These are phyloP conservation scores for Dryas alaskensis DNA, from an alignment of 306 rosid species.

Conservation along the genomic window DNA sequence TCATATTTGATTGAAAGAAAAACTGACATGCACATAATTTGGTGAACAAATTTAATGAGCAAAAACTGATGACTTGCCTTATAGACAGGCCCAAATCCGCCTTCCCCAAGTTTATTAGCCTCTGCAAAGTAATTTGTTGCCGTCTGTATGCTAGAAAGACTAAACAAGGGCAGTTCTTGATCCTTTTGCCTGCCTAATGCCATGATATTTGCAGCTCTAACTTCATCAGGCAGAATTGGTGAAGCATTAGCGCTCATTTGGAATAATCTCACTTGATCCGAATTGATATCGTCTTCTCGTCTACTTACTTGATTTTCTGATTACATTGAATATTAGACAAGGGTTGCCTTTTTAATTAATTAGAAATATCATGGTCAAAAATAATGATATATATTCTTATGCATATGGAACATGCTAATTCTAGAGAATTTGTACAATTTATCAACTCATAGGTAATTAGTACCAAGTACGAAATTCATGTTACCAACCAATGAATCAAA, in stretches of 20 bases:
- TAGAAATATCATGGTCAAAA: no score
- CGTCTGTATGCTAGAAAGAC: background rate
- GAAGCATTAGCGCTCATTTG: background rate
- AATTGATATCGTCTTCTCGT: background rate
- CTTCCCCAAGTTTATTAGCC: conserved; percentile 18
- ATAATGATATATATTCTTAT: no score
- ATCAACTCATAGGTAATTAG: no score
- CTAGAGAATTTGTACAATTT: no score
- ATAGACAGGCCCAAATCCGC: conserved; percentile 22
- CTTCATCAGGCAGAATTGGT: background rate
- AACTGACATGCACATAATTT: no score
- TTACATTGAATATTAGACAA: no score
- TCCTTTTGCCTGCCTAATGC: conserved; percentile 12
- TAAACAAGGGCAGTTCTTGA: conserved; percentile 10
- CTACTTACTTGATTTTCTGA: conserved; percentile 1
- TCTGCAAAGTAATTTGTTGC: conserved; percentile 17
- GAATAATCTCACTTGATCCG: conserved; percentile 14
- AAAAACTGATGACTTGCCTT: conserved; percentile 9
- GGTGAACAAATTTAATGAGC: no score
- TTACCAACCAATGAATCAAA: no score
- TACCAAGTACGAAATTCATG: no score
- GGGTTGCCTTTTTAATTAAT: no score
- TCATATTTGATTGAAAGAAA: no score
- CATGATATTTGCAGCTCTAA: background rate
- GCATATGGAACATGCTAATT: no score